These are phyloP conservation scores for Colletotrichum lupini DNA, from an alignment of 2,329 filamentous ascomycete genomes.

Conservation along the genomic window DNA sequence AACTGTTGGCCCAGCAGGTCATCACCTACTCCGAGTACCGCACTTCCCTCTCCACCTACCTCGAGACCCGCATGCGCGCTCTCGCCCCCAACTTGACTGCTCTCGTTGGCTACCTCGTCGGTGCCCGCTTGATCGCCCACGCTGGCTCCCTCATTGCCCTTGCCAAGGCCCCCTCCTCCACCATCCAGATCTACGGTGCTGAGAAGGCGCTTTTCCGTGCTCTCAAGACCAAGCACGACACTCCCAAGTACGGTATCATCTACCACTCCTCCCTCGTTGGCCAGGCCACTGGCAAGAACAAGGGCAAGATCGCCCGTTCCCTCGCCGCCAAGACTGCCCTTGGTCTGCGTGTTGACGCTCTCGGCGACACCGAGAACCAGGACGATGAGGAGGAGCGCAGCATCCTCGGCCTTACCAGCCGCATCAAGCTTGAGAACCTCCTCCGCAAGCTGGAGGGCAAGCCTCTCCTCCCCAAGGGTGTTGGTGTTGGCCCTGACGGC, in stretches of 20 bases:
- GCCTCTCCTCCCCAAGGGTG: slow-evolving; percentile 81
- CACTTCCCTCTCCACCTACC: slow-evolving; percentile 86
- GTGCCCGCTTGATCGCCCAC: slow-evolving; percentile 93
- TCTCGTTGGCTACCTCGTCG: slow-evolving; percentile 92
- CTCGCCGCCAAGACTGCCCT: slow-evolving; percentile 93
- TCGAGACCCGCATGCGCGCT: slow-evolving; percentile 93
- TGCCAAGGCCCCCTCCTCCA: slow-evolving; percentile 93
- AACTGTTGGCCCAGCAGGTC: slow-evolving; percentile 91
- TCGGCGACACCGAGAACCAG: slow-evolving; percentile 68
- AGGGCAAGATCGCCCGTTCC: slow-evolving; percentile 99
- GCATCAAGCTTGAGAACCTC: slow-evolving; percentile 80
- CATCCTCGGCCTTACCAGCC: slow-evolving; percentile 78
- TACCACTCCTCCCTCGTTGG: slow-evolving; percentile 95
- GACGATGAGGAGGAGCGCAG: slow-evolving; percentile 91
- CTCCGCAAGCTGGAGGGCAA: slow-evolving; percentile 89
- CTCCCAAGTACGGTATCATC: slow-evolving; percentile 96
- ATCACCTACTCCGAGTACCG: slow-evolving; percentile 93
- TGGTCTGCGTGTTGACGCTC: slow-evolving; percentile 91
- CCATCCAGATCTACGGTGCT: slow-evolving; percentile 96
- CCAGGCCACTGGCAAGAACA: slow-evolving; percentile 97
- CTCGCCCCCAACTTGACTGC: slow-evolving; percentile 96
- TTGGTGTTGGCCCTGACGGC: slow-evolving; percentile 80
- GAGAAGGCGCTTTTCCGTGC: slow-evolving; percentile 99
- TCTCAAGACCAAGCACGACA: slow-evolving; percentile 98
- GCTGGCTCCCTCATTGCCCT: slow-evolving; percentile 94